phyloP scores from a whole-genome alignment of 768 basidiomycete genomes.

The Agrocybe pediades region DNA sequence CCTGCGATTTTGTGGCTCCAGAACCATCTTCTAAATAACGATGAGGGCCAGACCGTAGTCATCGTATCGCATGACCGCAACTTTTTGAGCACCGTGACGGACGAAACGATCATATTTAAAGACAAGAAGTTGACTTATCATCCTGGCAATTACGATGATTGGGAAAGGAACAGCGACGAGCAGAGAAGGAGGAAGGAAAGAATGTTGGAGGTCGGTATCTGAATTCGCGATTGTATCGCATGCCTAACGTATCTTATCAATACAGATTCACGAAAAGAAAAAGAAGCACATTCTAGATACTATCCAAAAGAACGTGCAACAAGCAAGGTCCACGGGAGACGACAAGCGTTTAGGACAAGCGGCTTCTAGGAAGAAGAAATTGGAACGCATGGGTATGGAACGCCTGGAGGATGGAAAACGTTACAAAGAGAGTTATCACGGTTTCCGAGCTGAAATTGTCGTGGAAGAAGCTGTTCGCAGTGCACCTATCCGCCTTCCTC shows the following conservation, averaged over 20 bases:
- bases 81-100: slow-evolving; percentile 59
- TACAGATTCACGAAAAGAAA: slow-evolving; percentile 34
- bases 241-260: not conserved
- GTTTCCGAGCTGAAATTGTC: slow-evolving; percentile 32
- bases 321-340: slow-evolving; percentile 60
- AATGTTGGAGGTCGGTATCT: slow-evolving; percentile 39
- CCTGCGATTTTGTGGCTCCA: slow-evolving; percentile 57
- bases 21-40: slow-evolving; percentile 43
- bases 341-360: slow-evolving; percentile 58
- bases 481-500: slow-evolving; percentile 29
- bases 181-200: slow-evolving; percentile 44
- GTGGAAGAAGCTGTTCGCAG: slow-evolving; percentile 38
- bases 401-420: slow-evolving; percentile 31
- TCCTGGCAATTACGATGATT: slow-evolving; percentile 55
- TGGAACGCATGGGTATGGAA: slow-evolving; percentile 35
- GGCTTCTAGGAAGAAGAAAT: slow-evolving; percentile 54
- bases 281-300: slow-evolving; percentile 49
- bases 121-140: slow-evolving; percentile 54
- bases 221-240: not conserved
- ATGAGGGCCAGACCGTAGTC: slow-evolving; percentile 49
- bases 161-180: slow-evolving; percentile 47
- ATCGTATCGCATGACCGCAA: slow-evolving; percentile 68
- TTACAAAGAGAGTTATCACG: slow-evolving; percentile 33
- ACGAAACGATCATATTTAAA: slow-evolving; percentile 64
- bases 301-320: slow-evolving; percentile 51